Evolutionary conservation across 805 yeast species (phyloP).

Genomic region (Ogataea philodendri): DNA sequence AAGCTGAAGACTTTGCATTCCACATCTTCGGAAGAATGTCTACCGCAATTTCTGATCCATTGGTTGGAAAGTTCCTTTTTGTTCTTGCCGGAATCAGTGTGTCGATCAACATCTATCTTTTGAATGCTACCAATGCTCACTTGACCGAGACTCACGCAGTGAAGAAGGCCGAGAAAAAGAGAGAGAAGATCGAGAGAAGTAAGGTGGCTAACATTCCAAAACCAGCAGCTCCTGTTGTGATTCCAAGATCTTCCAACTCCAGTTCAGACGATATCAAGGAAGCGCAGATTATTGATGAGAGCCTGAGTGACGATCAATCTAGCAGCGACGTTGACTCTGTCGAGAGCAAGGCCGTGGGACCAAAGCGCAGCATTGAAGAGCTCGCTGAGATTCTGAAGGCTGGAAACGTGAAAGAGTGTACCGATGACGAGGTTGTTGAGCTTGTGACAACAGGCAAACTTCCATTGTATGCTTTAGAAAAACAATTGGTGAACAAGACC

Average conservation of each 20-base stretch:
- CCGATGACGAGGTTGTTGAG: constrained; percentile 69
- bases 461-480: constrained; percentile 92
- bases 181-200: constrained; percentile 14
- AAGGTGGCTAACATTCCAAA: constrained; percentile 11
- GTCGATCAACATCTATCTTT: constrained; percentile 76
- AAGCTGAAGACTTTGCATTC: constrained; percentile 59
- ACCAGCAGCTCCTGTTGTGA: constrained; percentile 15
- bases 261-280: constrained; percentile 34
- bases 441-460: constrained; percentile 74
- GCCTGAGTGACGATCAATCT: constrained; percentile 24
- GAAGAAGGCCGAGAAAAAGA: constrained; percentile 13
- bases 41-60: constrained; percentile 70
- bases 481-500: constrained; percentile 80
- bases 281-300: constrained; percentile 35
- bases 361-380: constrained; percentile 56
- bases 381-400: constrained; percentile 60
- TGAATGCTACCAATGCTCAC: constrained; percentile 80
- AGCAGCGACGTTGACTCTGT: constrained; percentile 34
- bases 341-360: constrained; percentile 13
- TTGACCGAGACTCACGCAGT: constrained; percentile 24
- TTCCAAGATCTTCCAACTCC: constrained; percentile 17
- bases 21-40: constrained; percentile 55
- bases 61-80: constrained; percentile 74
- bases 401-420: constrained; percentile 66
- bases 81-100: constrained; percentile 72